These are phyloP conservation scores for Delonix regia DNA, from an alignment of 306 rosid species.

Conservation along the genomic window DNA sequence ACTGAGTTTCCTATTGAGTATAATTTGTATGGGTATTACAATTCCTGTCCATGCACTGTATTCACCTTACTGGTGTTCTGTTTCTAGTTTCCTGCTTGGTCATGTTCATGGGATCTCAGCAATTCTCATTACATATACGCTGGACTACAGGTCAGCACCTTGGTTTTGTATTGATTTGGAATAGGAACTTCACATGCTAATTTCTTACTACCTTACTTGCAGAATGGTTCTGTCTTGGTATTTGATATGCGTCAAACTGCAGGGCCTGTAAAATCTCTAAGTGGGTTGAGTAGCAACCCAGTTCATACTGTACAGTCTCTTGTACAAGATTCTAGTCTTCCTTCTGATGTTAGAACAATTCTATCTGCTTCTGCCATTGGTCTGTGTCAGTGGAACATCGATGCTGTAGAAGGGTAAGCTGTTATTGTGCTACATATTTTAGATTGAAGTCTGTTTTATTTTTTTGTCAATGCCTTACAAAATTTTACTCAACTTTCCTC, in stretches of 20 bases:
- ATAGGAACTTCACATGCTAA: slow-evolving; percentile 23
- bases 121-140: slow-evolving; percentile 64
- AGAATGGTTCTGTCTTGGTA: slow-evolving; percentile 83
- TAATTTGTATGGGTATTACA: too few species aligned
- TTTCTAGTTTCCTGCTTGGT: slow-evolving; percentile 83
- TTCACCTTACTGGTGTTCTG: slow-evolving; percentile 37
- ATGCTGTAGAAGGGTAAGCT: slow-evolving; percentile 74
- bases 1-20: too few species aligned
- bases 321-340: slow-evolving; percentile 49
- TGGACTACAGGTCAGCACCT: slow-evolving; percentile 78
- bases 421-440: slow-evolving; percentile 27
- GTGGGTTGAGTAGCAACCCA: slow-evolving; percentile 72
- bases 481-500: neutral
- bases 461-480: slow-evolving; percentile 19
- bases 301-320: slow-evolving; percentile 80
- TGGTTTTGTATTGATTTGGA: slow-evolving; percentile 25
- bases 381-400: slow-evolving; percentile 74
- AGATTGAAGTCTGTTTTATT: slow-evolving; percentile 2
- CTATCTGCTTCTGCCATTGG: slow-evolving; percentile 89
- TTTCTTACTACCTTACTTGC: slow-evolving; percentile 35
- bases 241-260: slow-evolving; percentile 84
- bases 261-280: slow-evolving; percentile 64
- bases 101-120: slow-evolving; percentile 89
- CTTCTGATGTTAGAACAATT: slow-evolving; percentile 53
- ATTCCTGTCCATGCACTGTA: neutral